Evolutionary conservation across 495 filamentous ascomycete genomes (phyloP).

Genomic region (Xylaria acuta): DNA sequence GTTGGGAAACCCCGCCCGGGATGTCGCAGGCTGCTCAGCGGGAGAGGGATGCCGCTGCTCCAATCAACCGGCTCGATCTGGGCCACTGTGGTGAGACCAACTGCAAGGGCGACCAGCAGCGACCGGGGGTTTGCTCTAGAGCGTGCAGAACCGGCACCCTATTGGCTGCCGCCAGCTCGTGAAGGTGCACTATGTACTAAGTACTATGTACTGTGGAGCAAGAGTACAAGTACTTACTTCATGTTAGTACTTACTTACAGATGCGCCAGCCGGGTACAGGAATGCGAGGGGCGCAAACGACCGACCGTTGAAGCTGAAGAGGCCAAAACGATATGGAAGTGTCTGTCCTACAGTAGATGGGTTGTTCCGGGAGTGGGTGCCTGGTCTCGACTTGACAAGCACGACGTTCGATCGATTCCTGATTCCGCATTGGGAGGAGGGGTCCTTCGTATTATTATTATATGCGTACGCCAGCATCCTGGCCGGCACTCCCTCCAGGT

Average conservation of each 20-base stretch:
- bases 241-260: too few relatives aligned
- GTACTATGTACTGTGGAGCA: not conserved
- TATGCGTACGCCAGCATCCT: not conserved
- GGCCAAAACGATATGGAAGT: not conserved
- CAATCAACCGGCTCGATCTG: constrained; percentile 26
- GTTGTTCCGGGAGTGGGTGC: not conserved
- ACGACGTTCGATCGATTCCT: not conserved
- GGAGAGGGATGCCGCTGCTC: constrained; percentile 22
- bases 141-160: not conserved
- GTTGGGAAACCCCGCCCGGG: constrained; percentile 45
- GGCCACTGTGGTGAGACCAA: constrained; percentile 26
- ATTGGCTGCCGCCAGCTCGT: constrained; percentile 18
- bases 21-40: constrained; percentile 25
- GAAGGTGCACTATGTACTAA: not conserved
- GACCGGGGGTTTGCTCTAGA: constrained; percentile 16
- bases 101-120: constrained; percentile 27
- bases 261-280: constrained; percentile 22
- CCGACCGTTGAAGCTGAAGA: not conserved
- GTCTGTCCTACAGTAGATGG: not conserved
- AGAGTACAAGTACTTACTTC: too few relatives aligned
- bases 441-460: constrained; percentile 15
- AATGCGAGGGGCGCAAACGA: constrained; percentile 16
- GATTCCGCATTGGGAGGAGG: constrained; percentile 5
- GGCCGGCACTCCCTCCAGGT: constrained; percentile 7
- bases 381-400: not conserved